A percentile compares a stretch with the other conserved stretches of the same genome.
Evolutionary conservation across 2,329 filamentous ascomycete species (phyloP).

Genomic region (Talaromyces rugulosus): DNA sequence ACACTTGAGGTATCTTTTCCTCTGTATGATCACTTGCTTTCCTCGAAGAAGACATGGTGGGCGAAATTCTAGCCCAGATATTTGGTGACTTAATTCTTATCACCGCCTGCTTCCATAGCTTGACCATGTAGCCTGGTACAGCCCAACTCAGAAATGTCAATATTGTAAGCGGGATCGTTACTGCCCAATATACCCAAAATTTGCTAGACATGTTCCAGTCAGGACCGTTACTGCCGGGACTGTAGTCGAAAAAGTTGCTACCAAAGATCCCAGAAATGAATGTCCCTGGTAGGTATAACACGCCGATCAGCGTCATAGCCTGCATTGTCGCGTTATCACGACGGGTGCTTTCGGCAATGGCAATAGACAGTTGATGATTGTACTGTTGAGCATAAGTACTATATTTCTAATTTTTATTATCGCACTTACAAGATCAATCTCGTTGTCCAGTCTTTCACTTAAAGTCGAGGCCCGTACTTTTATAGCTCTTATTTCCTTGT

Average conservation of each 20-base stretch:
- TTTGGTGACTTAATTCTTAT: not conserved
- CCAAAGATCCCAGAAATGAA: constrained; percentile 12
- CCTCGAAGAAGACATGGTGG: not conserved
- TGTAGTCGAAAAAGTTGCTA: constrained; percentile 10
- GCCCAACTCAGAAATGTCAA: constrained; percentile 6
- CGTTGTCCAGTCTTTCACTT: constrained; percentile 7
- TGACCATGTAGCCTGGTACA: not conserved
- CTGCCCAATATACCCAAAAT: constrained; percentile 12
- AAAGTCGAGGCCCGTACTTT: constrained; percentile 4
- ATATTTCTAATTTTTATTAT: not conserved
- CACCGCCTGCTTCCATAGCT: not conserved
- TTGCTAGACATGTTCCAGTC: constrained; percentile 12
- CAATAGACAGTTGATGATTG: constrained; percentile 3
- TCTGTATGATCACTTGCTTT: not conserved
- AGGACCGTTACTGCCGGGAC: not conserved
- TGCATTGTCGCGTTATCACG: constrained; percentile 12
- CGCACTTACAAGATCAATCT: constrained; percentile 10
- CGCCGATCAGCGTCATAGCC: constrained; percentile 8
- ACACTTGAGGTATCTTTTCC: not conserved
- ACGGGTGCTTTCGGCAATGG: constrained; percentile 5
- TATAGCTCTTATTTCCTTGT: constrained; percentile 9
- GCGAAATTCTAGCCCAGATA: not conserved
- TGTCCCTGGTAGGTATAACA: constrained; percentile 10
- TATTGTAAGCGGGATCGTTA: constrained; percentile 11
- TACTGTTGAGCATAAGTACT: not conserved